Conservation (phyloP, 2,329 filamentous ascomycete species). For the Penicillium expansum region DNA sequence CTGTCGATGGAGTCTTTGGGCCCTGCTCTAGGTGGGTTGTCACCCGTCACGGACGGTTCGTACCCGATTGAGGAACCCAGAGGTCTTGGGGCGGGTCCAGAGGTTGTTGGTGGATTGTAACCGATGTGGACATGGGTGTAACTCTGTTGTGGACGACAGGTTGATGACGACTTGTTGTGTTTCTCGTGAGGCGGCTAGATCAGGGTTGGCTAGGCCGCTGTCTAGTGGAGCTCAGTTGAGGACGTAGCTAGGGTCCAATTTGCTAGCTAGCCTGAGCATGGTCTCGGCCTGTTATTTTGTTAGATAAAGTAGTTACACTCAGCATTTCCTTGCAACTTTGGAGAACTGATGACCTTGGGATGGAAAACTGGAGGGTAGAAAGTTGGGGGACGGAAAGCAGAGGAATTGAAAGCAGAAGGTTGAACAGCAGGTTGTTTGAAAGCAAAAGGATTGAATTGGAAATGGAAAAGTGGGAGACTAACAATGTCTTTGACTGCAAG, state of each 20-base stretch:
- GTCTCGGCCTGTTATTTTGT: background rate
- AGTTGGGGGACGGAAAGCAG: background rate
- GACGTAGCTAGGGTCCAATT: background rate
- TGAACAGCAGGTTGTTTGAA: background rate
- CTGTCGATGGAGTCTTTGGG: background rate
- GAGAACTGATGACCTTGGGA: background rate
- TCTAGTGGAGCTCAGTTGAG: background rate
- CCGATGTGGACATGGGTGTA: background rate
- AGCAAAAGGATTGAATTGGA: background rate
- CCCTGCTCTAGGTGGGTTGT: background rate
- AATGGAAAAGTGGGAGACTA: background rate
- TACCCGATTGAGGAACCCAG: background rate
- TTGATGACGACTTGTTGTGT: background rate
- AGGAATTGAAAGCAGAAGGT: background rate
- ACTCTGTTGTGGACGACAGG: background rate
- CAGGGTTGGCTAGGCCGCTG: constrained; percentile 2
- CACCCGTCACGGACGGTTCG: background rate
- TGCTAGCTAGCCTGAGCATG: background rate
- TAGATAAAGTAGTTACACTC: background rate
- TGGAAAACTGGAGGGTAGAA: background rate
- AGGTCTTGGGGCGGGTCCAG: background rate
- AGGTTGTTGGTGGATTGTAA: background rate
- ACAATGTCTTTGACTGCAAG: background rate
- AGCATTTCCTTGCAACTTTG: background rate
- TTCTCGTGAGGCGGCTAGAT: background rate